A percentile compares a stretch with the other conserved stretches of the same genome.
These are phyloP conservation scores for Prunella vulgaris DNA, from an alignment of 257 asterid genomes.

Conservation along the genomic window DNA sequence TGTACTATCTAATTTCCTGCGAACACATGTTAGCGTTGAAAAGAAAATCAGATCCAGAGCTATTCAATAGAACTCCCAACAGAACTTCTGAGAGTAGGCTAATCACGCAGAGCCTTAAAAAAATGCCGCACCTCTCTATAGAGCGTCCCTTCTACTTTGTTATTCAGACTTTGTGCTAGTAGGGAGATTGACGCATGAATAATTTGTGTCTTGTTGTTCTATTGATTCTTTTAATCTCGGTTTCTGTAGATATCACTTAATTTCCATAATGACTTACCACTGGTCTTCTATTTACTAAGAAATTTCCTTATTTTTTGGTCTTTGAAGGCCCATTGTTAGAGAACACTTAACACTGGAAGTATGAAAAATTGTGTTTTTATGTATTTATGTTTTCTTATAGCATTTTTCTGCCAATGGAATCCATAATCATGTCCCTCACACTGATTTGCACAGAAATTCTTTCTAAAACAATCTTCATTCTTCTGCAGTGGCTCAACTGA, in stretches of 20 bases:
- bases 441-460: background rate
- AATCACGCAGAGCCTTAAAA: background rate
- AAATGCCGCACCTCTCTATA: too few relatives aligned
- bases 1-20: background rate
- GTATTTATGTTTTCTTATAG: background rate
- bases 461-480: constrained; percentile 7
- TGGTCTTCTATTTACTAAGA: background rate
- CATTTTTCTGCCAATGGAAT: background rate
- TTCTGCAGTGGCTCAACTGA: constrained; percentile 74
- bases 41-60: too few relatives aligned
- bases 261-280: background rate
- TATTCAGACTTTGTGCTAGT: too few relatives aligned
- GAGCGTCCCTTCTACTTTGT: background rate
- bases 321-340: background rate
- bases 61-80: too few relatives aligned
- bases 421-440: background rate
- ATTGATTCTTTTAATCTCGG: background rate
- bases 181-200: too few relatives aligned
- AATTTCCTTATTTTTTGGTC: background rate
- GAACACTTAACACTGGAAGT: background rate
- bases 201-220: background rate
- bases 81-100: too few relatives aligned
- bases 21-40: too few relatives aligned
- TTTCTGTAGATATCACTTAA: background rate
- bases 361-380: background rate